A percentile compares a stretch with the other conserved stretches of the same genome.
These are phyloP conservation scores for Melampsora larici-populina DNA, from an alignment of 1,284 basidiomycete genomes.

Conservation along the genomic window DNA sequence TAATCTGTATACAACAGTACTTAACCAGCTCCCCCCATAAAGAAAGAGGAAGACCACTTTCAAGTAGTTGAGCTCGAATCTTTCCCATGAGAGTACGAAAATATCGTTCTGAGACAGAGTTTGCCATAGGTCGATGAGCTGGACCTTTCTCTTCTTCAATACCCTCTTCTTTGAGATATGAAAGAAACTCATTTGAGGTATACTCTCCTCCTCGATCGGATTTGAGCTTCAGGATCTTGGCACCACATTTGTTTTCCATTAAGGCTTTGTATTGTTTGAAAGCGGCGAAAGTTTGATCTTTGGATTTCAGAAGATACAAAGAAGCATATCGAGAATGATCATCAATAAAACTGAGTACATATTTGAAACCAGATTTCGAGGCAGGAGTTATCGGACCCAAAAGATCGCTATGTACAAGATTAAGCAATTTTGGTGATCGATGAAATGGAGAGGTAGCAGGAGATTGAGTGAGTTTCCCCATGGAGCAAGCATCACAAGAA, in stretches of 20 bases:
- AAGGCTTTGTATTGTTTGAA: neutral
- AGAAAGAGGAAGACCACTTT: too few species aligned
- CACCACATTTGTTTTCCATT: neutral
- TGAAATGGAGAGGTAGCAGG: neutral
- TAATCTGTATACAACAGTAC: too few species aligned
- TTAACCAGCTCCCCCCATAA: too few species aligned
- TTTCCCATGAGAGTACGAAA: too few species aligned
- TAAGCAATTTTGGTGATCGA: neutral
- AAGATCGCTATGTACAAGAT: conserved; percentile 5
- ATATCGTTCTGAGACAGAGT: too few species aligned
- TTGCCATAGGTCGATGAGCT: too few species aligned
- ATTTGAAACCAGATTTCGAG: neutral
- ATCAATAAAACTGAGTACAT: neutral
- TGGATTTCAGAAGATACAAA: neutral
- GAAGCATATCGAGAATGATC: neutral
- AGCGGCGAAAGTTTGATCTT: neutral
- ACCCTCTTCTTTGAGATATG: too few species aligned
- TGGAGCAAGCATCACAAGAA: too few species aligned
- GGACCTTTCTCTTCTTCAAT: too few species aligned
- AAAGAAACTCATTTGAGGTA: too few species aligned
- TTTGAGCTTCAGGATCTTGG: conserved; percentile 2
- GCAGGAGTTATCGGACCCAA: neutral
- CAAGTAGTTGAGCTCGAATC: too few species aligned
- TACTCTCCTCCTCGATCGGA: neutral
- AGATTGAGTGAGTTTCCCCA: neutral